Base-by-base conservation (phyloP, 345 rosid genomes). In the Corchorus capsularis region DNA sequence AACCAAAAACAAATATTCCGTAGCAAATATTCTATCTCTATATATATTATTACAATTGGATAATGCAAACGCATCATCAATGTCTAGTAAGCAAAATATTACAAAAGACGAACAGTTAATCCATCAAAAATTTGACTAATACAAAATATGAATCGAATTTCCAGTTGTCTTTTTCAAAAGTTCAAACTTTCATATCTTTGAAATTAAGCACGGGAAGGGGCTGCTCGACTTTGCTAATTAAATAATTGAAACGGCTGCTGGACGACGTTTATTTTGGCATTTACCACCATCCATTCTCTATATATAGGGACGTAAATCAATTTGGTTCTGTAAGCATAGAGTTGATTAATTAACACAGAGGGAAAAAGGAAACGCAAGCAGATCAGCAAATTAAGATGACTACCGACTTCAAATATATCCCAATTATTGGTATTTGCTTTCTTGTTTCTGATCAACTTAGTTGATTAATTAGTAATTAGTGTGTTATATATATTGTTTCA, bases 341-440 rank as follows among this genome's bases (percentile, higher is more conserved):
- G 6, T 22, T 7, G 2, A 45, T 63, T 6, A 16, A 46, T 19
- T 16, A 22, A 45, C 47, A 45, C 9, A 45, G 47, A 45, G 9
- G 10, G 47, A 45, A 45, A 45, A 17, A 3, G 10, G 22, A 32
- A 13, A 34, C 2, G 6, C 3, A 6, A 9, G 35, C 27, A 55
- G 5, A 10, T 6, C 39, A 34, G 43, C 43, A 60, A 61, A n/a
- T n/a, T n/a, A n/a, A 34, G 11, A 85, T 90, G 94, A 79, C 94
- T 16, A 83, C 91, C 6, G 86, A 87, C 74, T 90, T 90, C 91
- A 89, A 85, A 72, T 85, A 89, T 14, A 75, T 90, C 77, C 92
- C 91, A 4, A 72, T 90, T 10, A 85, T 90, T 50, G 94, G 94
- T 89, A 83, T n/a, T 32, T 70, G 12, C 32, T 9, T 19, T 4